Base-by-base conservation (phyloP, 163 green algal species). In the Scenedesmus sp. region DNA sequence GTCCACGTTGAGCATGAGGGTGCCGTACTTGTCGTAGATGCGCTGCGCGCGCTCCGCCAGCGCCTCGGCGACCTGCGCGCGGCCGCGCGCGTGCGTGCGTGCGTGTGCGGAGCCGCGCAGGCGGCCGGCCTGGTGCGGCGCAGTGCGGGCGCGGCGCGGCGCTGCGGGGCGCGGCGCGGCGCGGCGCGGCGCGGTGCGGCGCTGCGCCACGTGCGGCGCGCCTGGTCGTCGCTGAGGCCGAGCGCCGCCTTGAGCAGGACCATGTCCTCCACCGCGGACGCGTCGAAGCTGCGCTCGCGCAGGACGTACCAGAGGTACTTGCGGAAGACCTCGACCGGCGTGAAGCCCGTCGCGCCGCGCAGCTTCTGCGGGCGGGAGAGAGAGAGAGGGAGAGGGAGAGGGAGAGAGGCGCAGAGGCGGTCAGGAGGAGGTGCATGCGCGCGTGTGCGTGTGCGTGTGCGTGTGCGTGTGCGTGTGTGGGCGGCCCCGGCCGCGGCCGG, bases 291-390 rank as follows among this genome's bases (percentile, higher is more conserved):
- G 42, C 93, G 85, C 78, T 97, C 94, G 0, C 92, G 78, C 60
- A 98, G 86, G 70, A 96, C 48, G 85, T 91, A 98, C 94, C 93
- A 97, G 47, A 98, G 76, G 82, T 96, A 98, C 84, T 98, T 98
- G 45, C 94, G 81, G 87, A 97, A 98, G 42, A 97, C 75, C 84
- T 97, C 93, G 9, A 85, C 86, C 22, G 80, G 34, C 11, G 81
- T 89, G 84, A 97, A 98, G 45, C 92, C 90, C 6, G 87, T 92
- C 33, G 60, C 50, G 44, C 80, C 48, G n/a, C 78, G 76, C 11
- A 92, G 60, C 18, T 57, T 63, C 57, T 86, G 78, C 26, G 44
- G 47, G 65, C 1, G n/a, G n/a, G n/a, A n/a, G n/a, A n/a, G n/a
- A n/a, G n/a, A n/a, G n/a, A n/a, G n/a, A n/a, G n/a, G n/a, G n/a